A percentile compares a stretch with the other conserved stretches of the same genome.
Conservation (phyloP, 2,329 filamentous ascomycete genomes). For the Chalaropsis ovoidea region DNA sequence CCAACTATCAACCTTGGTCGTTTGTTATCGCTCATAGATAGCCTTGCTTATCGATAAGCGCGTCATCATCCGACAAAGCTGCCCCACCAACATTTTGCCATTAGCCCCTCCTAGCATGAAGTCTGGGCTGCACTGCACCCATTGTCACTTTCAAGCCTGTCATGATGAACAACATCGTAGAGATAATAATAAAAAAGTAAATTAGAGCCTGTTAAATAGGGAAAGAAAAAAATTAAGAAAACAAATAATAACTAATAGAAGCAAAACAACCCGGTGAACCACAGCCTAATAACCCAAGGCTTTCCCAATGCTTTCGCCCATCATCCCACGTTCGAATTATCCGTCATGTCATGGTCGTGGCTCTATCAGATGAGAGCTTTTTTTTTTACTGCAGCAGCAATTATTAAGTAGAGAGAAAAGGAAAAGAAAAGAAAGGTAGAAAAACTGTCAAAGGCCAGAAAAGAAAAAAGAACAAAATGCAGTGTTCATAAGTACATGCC, state of each 20-base stretch:
- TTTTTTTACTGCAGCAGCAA: constrained; percentile 4
- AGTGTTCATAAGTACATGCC: background rate
- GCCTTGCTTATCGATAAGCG: constrained; percentile 26
- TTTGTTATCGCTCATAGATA: background rate
- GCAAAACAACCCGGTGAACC: background rate
- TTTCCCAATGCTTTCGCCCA: background rate
- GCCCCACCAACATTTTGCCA: background rate
- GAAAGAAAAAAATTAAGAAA: background rate
- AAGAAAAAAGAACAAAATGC: background rate
- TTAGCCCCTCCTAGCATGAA: background rate
- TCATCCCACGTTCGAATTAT: background rate
- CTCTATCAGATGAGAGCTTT: background rate
- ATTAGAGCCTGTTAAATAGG: background rate
- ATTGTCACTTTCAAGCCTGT: background rate
- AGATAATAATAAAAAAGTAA: background rate
- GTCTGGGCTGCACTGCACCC: background rate
- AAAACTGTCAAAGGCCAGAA: background rate
- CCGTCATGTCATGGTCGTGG: constrained; percentile 7
- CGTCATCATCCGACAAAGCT: background rate
- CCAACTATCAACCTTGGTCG: no score
- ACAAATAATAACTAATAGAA: background rate
- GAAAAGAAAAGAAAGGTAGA: background rate
- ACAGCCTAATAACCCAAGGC: background rate
- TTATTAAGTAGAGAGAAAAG: background rate
- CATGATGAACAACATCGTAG: background rate